Conservation (phyloP, 352 stramenopile species). For the Phytophthora chlamydospora region DNA sequence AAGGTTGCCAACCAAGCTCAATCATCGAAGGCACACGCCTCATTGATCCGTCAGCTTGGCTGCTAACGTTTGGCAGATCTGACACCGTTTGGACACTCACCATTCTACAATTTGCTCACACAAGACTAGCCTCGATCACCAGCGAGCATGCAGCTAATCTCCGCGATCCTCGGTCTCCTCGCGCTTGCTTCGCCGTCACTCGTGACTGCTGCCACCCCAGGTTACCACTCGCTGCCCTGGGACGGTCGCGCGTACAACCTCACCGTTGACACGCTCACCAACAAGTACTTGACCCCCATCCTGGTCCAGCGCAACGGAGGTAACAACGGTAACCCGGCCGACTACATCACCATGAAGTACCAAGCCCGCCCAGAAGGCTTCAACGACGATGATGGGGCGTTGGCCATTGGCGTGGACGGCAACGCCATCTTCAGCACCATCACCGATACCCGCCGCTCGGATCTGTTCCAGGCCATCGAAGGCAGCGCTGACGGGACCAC, state of each 20-base stretch:
- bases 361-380: constrained; percentile 42
- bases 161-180: neutral
- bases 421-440: constrained; percentile 52
- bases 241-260: constrained; percentile 49
- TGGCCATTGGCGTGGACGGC: constrained; percentile 53
- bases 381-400: constrained; percentile 57
- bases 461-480: constrained; percentile 54
- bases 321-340: constrained; percentile 31
- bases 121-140: neutral
- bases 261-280: constrained; percentile 46
- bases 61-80: too few species aligned
- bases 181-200: neutral
- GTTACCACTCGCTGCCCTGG: constrained; percentile 29
- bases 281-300: constrained; percentile 54
- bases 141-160: neutral
- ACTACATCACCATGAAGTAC: constrained; percentile 47
- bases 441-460: constrained; percentile 48
- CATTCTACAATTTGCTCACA: constrained; percentile 7
- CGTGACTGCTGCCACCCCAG: neutral
- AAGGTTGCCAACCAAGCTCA: too few species aligned
- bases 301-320: constrained; percentile 43
- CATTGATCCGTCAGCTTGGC: too few species aligned
- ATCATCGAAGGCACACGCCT: too few species aligned
- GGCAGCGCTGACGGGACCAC: constrained; percentile 35
- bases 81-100: neutral